Conservation (phyloP, 345 rosid genomes). For the Syzygium aqueum region DNA sequence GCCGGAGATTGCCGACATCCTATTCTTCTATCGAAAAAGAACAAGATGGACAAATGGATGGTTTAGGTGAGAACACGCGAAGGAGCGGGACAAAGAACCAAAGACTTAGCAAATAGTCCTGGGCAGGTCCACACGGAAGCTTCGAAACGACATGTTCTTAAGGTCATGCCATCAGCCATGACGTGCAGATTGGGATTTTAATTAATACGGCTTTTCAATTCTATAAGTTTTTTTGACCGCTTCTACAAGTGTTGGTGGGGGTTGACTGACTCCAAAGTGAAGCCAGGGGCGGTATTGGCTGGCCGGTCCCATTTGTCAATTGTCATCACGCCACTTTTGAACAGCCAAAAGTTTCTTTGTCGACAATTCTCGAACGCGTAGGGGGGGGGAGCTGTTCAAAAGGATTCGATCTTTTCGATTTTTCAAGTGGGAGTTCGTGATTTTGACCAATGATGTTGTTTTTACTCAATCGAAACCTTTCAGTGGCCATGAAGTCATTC, state of each 20-base stretch:
- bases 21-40: background rate
- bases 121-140: background rate
- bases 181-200: background rate
- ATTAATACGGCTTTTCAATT: background rate
- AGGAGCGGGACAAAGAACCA: background rate
- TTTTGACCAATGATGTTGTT: background rate
- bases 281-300: background rate
- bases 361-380: background rate
- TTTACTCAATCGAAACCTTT: background rate
- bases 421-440: background rate
- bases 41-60: background rate
- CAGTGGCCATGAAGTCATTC: background rate
- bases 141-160: background rate
- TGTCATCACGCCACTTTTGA: background rate
- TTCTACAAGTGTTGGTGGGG: background rate
- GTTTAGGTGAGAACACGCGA: background rate
- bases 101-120: background rate
- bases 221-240: background rate
- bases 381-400: background rate
- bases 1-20: background rate
- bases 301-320: background rate
- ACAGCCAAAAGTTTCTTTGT: background rate
- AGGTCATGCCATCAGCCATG: background rate
- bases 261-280: background rate
- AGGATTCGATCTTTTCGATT: background rate